Base-by-base conservation (phyloP, 306 rosid species). In the Castanea sativa region DNA sequence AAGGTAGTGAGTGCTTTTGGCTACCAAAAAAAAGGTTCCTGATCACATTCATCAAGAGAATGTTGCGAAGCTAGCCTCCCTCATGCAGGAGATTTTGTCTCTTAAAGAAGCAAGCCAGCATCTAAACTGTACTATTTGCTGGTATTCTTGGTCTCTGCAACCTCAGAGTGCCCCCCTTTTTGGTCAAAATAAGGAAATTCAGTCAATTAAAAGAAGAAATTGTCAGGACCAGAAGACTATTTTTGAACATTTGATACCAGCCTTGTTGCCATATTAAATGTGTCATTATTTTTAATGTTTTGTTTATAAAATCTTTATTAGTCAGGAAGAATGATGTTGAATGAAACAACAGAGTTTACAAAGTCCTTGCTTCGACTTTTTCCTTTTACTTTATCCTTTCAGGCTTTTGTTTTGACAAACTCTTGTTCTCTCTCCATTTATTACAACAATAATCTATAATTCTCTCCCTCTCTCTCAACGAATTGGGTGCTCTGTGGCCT, bases 21-120 rank as follows among this genome's bases (percentile, higher is more conserved):
- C n/a, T 88, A 94, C 89, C 3, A 41, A 87, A 73, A 78, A 93
- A 92, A 94, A 92, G 87, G 97, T 87, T 51, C 86, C 86, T 0
- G 57, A 75, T 6, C 73, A 88, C 16, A 82, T 92, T 64, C 89
- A 89, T 71, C 83, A 85, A 2, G 93, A 86, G 67, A 80, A 91
- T 49, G 84, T 73, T 12, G 85, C 83, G 30, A 94, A 88, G 90
- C 86, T 92, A 7, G 85, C 85, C 61, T 83, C 93, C 35, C 91
- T 89, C 5, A 56, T 91, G 77, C 90, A 90, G 85, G 93, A 94
- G 56, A 86, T 82, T 64, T 60, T n/a, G n/a, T 86, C 93, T 59
- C 93, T 92, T 3, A 89, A 87, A 83, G 83, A 87, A 79, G 90
- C 97, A 9, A 87, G 90, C 67, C 90, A 61, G 53, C 87, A 78